phyloP scores from a whole-genome alignment of 768 basidiomycete species.

The Lentinula boryana region DNA sequence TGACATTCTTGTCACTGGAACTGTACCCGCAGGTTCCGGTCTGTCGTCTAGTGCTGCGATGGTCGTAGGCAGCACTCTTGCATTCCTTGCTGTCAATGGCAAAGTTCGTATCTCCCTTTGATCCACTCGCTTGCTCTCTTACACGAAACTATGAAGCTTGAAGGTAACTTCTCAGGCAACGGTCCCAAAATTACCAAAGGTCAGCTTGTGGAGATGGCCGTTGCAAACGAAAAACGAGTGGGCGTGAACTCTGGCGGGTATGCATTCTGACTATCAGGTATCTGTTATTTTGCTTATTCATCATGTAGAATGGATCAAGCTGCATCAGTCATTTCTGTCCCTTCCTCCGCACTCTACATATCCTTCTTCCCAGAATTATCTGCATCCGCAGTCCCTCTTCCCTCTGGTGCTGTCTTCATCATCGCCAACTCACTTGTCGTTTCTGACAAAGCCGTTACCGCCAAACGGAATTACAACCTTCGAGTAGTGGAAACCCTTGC shows the following conservation, averaged over 20 bases:
- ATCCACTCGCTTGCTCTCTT: neutral
- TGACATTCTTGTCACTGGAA: slow-evolving; percentile 74
- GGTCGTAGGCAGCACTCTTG: slow-evolving; percentile 81
- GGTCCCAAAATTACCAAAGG: slow-evolving; percentile 47
- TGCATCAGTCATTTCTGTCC: slow-evolving; percentile 72
- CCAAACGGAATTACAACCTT: slow-evolving; percentile 78
- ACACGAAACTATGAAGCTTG: slow-evolving; percentile 15
- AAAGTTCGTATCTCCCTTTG: slow-evolving; percentile 33
- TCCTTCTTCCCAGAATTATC: slow-evolving; percentile 72
- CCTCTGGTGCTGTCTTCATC: slow-evolving; percentile 54
- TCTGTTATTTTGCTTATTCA: neutral
- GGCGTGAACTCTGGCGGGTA: slow-evolving; percentile 83
- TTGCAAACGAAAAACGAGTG: slow-evolving; percentile 82
- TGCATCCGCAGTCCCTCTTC: slow-evolving; percentile 62
- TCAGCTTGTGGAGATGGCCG: slow-evolving; percentile 69
- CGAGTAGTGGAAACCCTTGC: slow-evolving; percentile 89
- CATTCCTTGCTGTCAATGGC: slow-evolving; percentile 73
- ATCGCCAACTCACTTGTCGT: slow-evolving; percentile 82
- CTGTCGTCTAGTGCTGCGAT: slow-evolving; percentile 86
- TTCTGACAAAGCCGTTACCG: slow-evolving; percentile 72
- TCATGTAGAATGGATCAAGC: slow-evolving; percentile 80
- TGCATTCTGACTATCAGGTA: slow-evolving; percentile 12
- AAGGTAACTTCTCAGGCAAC: slow-evolving; percentile 9
- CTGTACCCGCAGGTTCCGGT: slow-evolving; percentile 83
- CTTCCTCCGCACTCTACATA: slow-evolving; percentile 71